Conservation (phyloP, 2,329 filamentous ascomycete species). For the Helotiales sp. region DNA sequence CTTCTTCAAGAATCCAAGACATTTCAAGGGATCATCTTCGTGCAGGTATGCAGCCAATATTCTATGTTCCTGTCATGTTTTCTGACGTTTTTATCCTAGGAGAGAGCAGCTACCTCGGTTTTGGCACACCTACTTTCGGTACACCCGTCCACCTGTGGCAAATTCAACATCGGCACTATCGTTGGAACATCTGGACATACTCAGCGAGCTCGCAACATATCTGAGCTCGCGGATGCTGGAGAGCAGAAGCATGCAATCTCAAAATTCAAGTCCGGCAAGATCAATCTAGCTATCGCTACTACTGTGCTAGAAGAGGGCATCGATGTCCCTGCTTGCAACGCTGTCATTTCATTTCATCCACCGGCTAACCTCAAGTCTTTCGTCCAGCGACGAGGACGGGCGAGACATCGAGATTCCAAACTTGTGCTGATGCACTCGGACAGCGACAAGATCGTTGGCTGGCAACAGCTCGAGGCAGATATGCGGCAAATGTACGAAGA, state of each 20-base stretch:
- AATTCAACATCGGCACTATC: slow-evolving; percentile 58
- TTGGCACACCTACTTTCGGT: slow-evolving; percentile 55
- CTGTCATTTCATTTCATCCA: slow-evolving; percentile 67
- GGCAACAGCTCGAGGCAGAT: slow-evolving; percentile 70
- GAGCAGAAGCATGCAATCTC: slow-evolving; percentile 48
- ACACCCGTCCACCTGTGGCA: slow-evolving; percentile 53
- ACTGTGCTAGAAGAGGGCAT: slow-evolving; percentile 69
- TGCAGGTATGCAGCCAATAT: slow-evolving; percentile 55
- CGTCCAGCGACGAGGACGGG: slow-evolving; percentile 67
- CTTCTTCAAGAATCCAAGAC: slow-evolving; percentile 49
- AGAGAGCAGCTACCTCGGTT: slow-evolving; percentile 65
- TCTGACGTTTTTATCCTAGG: slow-evolving; percentile 45
- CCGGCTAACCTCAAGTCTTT: slow-evolving; percentile 68
- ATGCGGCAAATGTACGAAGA: slow-evolving; percentile 60
- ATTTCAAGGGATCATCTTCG: slow-evolving; percentile 68
- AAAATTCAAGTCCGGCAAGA: slow-evolving; percentile 57
- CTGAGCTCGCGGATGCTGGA: slow-evolving; percentile 45
- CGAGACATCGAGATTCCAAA: slow-evolving; percentile 62
- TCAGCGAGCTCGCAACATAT: slow-evolving; percentile 48
- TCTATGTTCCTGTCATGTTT: background rate
- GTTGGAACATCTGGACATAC: slow-evolving; percentile 56
- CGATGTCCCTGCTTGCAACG: slow-evolving; percentile 66
- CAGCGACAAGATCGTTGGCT: slow-evolving; percentile 52
- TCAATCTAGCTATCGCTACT: slow-evolving; percentile 63
- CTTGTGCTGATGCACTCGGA: slow-evolving; percentile 52